Evolutionary conservation across 495 filamentous ascomycete genomes (phyloP).

Genomic region (Podospora pseudocomata): DNA sequence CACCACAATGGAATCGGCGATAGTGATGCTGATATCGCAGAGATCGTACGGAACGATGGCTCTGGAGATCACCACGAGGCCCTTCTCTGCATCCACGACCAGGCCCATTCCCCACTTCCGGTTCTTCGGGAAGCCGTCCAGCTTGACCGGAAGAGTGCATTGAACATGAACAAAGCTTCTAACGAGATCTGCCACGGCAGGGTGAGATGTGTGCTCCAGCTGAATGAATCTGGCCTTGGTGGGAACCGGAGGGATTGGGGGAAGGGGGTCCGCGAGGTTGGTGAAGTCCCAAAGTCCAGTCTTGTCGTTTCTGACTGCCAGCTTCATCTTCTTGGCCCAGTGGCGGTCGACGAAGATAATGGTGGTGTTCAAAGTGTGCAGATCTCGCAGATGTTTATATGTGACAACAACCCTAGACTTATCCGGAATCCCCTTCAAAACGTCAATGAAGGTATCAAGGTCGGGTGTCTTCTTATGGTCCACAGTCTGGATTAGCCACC

Average conservation of each 20-base stretch:
- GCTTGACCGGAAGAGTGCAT: constrained; percentile 88
- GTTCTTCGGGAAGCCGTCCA: constrained; percentile 91
- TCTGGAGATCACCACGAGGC: constrained; percentile 86
- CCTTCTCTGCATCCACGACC: constrained; percentile 93
- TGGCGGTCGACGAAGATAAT: constrained; percentile 93
- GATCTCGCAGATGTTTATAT: constrained; percentile 90
- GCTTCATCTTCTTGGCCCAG: constrained; percentile 89
- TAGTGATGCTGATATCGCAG: constrained; percentile 90
- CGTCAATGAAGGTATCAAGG: constrained; percentile 83
- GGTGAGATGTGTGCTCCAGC: constrained; percentile 82
- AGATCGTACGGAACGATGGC: constrained; percentile 94
- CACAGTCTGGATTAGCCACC: constrained; percentile 86
- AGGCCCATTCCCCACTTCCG: constrained; percentile 92
- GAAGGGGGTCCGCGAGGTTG: constrained; percentile 75
- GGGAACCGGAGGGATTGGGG: constrained; percentile 64
- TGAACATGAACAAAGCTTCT: constrained; percentile 91
- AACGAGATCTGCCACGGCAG: constrained; percentile 85
- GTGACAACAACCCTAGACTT: constrained; percentile 86
- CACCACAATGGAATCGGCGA: constrained; percentile 93
- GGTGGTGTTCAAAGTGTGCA: constrained; percentile 89
- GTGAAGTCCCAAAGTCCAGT: constrained; percentile 94
- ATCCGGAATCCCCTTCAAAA: constrained; percentile 86
- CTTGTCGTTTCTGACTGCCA: constrained; percentile 86
- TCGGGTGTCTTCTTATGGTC: constrained; percentile 87
- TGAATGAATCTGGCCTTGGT: constrained; percentile 84